Conservation (phyloP, 371 early-diverging fungal species). For the Phascolomyces articulosus region DNA sequence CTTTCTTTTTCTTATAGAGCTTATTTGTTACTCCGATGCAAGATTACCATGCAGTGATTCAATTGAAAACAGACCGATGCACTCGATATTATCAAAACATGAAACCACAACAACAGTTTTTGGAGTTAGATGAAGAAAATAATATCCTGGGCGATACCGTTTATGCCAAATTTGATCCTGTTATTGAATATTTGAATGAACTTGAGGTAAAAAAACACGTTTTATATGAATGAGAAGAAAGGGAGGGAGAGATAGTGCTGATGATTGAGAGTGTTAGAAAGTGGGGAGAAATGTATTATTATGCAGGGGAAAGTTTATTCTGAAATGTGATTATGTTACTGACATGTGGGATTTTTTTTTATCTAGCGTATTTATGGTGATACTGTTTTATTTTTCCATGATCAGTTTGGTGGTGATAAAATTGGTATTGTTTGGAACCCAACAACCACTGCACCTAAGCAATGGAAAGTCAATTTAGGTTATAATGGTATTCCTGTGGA, state of each 20-base stretch:
- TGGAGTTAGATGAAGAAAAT: constrained; percentile 26
- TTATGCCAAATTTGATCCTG: constrained; percentile 68
- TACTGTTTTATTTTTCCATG: constrained; percentile 70
- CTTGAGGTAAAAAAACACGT: constrained; percentile 58
- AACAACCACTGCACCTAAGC: constrained; percentile 44
- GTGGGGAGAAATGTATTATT: no score
- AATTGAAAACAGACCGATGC: constrained; percentile 56
- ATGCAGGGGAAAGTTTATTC: no score
- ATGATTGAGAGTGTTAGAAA: neutral
- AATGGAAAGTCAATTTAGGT: constrained; percentile 70
- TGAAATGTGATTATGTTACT: no score
- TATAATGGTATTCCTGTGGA: constrained; percentile 66
- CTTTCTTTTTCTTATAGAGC: constrained; percentile 26
- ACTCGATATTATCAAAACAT: constrained; percentile 67
- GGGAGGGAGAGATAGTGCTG: no score
- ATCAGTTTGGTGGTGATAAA: constrained; percentile 77
- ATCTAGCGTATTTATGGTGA: constrained; percentile 50
- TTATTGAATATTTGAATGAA: constrained; percentile 60
- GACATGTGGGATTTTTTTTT: neutral
- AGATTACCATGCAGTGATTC: constrained; percentile 71
- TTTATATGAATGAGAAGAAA: neutral
- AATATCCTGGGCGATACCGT: constrained; percentile 45
- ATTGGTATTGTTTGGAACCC: constrained; percentile 80
- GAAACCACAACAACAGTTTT: constrained; percentile 45
- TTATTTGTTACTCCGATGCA: constrained; percentile 72